Percentiles rank a stretch among this genome's conserved stretches.
Evolutionary conservation across 2,329 filamentous ascomycete species (phyloP).

Genomic region (Chrysosporium queenslandicum): DNA sequence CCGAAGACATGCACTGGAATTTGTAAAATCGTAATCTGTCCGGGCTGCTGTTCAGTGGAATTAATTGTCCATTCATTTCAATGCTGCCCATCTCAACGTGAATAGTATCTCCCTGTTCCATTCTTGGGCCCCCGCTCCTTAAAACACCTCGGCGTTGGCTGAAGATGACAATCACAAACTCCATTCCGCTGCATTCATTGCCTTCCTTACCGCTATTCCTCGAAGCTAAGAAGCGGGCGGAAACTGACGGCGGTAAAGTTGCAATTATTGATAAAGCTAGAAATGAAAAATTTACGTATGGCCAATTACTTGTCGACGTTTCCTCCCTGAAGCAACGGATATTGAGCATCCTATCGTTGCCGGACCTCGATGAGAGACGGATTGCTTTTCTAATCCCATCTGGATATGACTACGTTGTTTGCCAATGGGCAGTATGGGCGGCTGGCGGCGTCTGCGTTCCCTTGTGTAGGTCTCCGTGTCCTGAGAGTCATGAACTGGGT

Average conservation of each 20-base stretch:
- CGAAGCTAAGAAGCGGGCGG: constrained; percentile 29
- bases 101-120: too few species aligned
- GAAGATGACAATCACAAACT: constrained; percentile 1
- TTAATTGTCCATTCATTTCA: too few species aligned
- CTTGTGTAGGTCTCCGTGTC: constrained; percentile 27
- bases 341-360: constrained; percentile 25
- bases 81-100: too few species aligned
- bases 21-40: too few species aligned
- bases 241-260: constrained; percentile 27
- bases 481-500: neutral
- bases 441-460: constrained; percentile 37
- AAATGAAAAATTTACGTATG: constrained; percentile 32
- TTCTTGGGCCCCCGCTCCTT: too few species aligned
- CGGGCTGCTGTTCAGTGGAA: too few species aligned
- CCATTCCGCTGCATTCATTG: constrained; percentile 21
- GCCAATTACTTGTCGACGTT: constrained; percentile 33
- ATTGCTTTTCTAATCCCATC: constrained; percentile 33
- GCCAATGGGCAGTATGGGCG: constrained; percentile 38
- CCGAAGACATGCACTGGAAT: too few species aligned
- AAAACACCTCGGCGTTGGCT: neutral
- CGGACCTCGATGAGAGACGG: constrained; percentile 31
- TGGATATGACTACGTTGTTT: constrained; percentile 36
- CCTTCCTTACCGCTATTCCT: constrained; percentile 34
- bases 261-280: constrained; percentile 34
- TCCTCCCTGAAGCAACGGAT: constrained; percentile 30